Base-by-base conservation (phyloP, 148 eudicot genomes). In the Amaranthus palmeri region DNA sequence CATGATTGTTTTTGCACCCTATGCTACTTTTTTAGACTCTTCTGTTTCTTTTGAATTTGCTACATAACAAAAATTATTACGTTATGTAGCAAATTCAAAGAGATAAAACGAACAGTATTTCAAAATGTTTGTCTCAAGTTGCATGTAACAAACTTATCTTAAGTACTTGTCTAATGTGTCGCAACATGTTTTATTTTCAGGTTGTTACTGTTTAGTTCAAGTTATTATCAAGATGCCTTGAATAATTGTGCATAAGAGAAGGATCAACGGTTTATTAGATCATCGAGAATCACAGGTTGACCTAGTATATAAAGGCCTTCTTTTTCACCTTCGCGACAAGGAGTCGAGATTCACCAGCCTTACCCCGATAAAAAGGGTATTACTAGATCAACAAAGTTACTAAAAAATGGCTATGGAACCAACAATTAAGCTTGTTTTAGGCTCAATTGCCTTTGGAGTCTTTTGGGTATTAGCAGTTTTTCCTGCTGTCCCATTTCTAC, bases 381-480 rank as follows among this genome's bases (percentile, higher is more conserved):
- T 0, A 25, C 36, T 25, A 25, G 36, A 25, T 25, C 36, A 25
- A 41, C 69, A 40, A 43, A 8, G 7, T 44, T 48, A 61, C 5
- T 8, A 85, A 74, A 58, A 51, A 88, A 25, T 91, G 96, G 91
- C 81, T 11, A 77, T 91, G 89, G 82, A 85, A 67, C 70, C 90
- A n/a, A 85, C 92, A 40, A 80, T 75, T 9, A 86, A 87, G 77
- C 77, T 91, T 79, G 77, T 87, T 76, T 76, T 93, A 67, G 96
- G 98, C 5, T 89, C 87, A 36, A 62, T 81, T 47, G 91, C 98
- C 60, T 93, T 93, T 74, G 91, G 80, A 42, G 44, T 89, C 47
- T 93, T 93, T 80, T 93, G 97, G 98, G 81, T 93, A 36, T 61
- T 91, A 54, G 96, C 97, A 18, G 98, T 91, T 56, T 93, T 93